Evolutionary conservation across 208 protist genomes (phyloP).

Genomic region (Trypanosomatidae sp.): DNA sequence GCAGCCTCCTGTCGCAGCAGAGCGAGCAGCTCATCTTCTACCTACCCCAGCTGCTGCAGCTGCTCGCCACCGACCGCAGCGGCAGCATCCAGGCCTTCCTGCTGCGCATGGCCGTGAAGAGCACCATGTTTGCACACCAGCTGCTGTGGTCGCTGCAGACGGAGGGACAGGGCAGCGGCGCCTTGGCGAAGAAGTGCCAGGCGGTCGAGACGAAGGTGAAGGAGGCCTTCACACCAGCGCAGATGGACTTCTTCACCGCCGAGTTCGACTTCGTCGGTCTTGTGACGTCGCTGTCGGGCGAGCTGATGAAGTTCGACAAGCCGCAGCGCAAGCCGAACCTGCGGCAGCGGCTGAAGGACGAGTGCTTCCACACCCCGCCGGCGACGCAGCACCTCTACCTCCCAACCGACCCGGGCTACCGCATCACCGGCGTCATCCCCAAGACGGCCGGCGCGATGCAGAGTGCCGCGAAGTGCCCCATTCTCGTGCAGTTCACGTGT

Average conservation of each 20-base stretch:
- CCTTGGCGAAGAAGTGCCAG: slow-evolving; percentile 47
- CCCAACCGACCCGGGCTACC: slow-evolving; percentile 74
- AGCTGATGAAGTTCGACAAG: slow-evolving; percentile 81
- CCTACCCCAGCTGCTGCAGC: slow-evolving; percentile 88
- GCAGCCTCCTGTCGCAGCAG: slow-evolving; percentile 70
- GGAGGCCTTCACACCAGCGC: slow-evolving; percentile 42
- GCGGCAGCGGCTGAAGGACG: slow-evolving; percentile 61
- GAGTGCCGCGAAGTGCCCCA: slow-evolving; percentile 91
- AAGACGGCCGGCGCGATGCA: slow-evolving; percentile 83
- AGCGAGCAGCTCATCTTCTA: slow-evolving; percentile 89
- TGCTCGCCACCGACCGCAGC: slow-evolving; percentile 58
- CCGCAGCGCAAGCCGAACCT: slow-evolving; percentile 73
- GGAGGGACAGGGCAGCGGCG: slow-evolving; percentile 51
- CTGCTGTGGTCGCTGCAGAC: slow-evolving; percentile 84
- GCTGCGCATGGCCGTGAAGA: slow-evolving; percentile 48
- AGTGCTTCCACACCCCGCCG: slow-evolving; percentile 54
- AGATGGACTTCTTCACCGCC: slow-evolving; percentile 49
- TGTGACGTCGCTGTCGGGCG: slow-evolving; percentile 78
- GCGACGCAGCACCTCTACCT: slow-evolving; percentile 71
- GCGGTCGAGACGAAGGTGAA: slow-evolving; percentile 37
- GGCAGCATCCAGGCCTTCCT: slow-evolving; percentile 64
- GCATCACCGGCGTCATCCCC: slow-evolving; percentile 73
- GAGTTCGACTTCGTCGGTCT: slow-evolving; percentile 82
- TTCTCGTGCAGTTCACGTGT: slow-evolving; percentile 89
- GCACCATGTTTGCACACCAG: slow-evolving; percentile 84